Evolutionary conservation across 129 eudicot species (phyloP).

Genomic region (Calendula officinalis): DNA sequence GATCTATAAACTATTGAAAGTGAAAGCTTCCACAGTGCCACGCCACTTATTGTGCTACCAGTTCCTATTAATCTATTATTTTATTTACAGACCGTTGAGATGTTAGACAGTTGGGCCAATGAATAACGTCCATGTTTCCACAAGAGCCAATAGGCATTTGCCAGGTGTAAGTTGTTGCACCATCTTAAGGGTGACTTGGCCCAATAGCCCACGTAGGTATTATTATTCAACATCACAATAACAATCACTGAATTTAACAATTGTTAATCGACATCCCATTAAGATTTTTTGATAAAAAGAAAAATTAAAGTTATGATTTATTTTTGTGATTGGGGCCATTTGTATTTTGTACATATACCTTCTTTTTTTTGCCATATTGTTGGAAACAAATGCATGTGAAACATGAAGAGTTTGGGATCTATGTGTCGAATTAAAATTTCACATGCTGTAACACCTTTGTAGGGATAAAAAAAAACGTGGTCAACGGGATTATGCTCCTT

Average conservation of each 20-base stretch:
- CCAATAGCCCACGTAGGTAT: slow-evolving; percentile 11
- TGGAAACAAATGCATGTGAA: too few relatives aligned
- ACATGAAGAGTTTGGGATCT: too few relatives aligned
- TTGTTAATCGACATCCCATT: slow-evolving; percentile 1
- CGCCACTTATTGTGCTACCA: slow-evolving; percentile 19
- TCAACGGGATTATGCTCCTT: too few relatives aligned
- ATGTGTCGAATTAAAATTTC: too few relatives aligned
- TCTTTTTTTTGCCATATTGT: too few relatives aligned
- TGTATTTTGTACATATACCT: too few relatives aligned
- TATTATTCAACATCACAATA: slow-evolving; percentile 14
- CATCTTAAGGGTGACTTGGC: slow-evolving; percentile 16
- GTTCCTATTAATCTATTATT: not conserved
- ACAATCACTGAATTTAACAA: slow-evolving; percentile 11
- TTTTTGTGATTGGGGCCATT: too few relatives aligned
- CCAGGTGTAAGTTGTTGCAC: slow-evolving; percentile 23
- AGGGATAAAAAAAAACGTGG: too few relatives aligned
- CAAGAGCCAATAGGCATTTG: not conserved
- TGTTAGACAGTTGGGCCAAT: slow-evolving; percentile 8
- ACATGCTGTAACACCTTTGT: too few relatives aligned
- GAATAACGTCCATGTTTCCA: not conserved
- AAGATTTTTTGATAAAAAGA: not conserved
- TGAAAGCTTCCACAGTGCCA: slow-evolving; percentile 15
- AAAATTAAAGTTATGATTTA: too few relatives aligned
- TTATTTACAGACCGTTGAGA: not conserved
- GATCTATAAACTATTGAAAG: not conserved